Conservation (phyloP, 768 basidiomycete species). For the Rhodocollybia butyracea region DNA sequence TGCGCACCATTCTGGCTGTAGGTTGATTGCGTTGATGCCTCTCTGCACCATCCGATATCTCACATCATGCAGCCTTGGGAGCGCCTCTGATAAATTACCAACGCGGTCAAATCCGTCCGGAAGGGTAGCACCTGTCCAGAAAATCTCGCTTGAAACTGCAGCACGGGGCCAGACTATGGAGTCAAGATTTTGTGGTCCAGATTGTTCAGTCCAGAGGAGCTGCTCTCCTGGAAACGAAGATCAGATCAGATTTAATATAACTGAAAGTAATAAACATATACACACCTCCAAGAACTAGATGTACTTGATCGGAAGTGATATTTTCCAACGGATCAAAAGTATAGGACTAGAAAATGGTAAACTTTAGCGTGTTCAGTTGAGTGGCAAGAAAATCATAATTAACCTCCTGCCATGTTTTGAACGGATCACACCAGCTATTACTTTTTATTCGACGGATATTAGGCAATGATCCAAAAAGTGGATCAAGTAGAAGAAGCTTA, state of each 20-base stretch:
- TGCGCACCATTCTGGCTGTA: conserved; percentile 54
- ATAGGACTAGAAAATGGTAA: conserved; percentile 29
- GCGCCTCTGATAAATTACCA: conserved; percentile 2
- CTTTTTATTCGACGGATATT: conserved; percentile 18
- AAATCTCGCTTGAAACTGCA: conserved; percentile 47
- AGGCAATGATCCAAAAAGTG: background rate
- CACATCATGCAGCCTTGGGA: conserved; percentile 43
- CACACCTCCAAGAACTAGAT: conserved; percentile 39
- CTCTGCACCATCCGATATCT: conserved; percentile 41
- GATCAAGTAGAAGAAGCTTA: background rate
- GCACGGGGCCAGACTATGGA: conserved; percentile 46
- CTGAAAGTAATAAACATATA: conserved; percentile 1
- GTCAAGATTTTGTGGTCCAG: conserved; percentile 45
- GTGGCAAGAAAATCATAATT: conserved; percentile 13
- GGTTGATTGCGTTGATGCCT: conserved; percentile 36
- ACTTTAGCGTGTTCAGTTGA: background rate
- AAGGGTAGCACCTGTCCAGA: conserved; percentile 41
- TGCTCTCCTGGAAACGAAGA: conserved; percentile 27
- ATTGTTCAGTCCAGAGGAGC: conserved; percentile 49
- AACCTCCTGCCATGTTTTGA: conserved; percentile 50
- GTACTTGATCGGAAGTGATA: conserved; percentile 30
- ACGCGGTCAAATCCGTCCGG: conserved; percentile 6
- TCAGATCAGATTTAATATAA: background rate
- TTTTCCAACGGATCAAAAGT: conserved; percentile 48
- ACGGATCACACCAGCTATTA: conserved; percentile 48